phyloP scores from a whole-genome alignment of 306 rosid genomes.

The Lathyrus sativus region DNA sequence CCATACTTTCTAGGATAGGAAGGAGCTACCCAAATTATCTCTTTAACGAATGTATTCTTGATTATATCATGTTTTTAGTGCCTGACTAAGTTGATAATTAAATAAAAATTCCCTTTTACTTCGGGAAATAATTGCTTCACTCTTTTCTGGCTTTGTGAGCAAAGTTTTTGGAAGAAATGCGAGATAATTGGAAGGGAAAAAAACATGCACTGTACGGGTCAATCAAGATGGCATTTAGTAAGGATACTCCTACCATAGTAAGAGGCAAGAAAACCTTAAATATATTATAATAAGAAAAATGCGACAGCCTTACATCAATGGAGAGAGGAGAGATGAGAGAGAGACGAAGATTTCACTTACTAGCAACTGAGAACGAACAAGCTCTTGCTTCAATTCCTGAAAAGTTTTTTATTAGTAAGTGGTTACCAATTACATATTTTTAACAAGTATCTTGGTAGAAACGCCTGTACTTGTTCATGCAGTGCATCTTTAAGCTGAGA shows the following conservation, averaged over 20 bases:
- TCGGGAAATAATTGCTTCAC: neutral
- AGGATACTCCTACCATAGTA: constrained; percentile 11
- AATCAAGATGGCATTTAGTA: constrained; percentile 16
- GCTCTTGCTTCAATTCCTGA: constrained; percentile 81
- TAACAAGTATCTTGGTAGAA: constrained; percentile 27
- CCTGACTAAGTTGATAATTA: constrained; percentile 5
- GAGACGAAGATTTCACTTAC: constrained; percentile 51
- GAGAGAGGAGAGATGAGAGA: constrained; percentile 4
- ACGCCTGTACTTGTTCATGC: constrained; percentile 68
- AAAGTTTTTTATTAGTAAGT: constrained; percentile 39
- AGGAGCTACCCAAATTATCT: neutral
- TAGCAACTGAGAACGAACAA: constrained; percentile 67
- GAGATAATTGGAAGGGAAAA: neutral
- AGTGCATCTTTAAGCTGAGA: constrained; percentile 76
- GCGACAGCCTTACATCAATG: constrained; percentile 1
- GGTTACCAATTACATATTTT: constrained; percentile 20
- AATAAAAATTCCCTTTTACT: constrained; percentile 8
- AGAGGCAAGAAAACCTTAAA: constrained; percentile 22
- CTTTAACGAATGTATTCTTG: neutral
- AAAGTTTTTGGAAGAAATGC: constrained; percentile 3
- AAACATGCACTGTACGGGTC: neutral
- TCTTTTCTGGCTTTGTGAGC: neutral
- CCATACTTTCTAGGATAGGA: neutral
- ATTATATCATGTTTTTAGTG: neutral
- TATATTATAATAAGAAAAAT: constrained; percentile 6